Evolutionary conservation across 2,329 filamentous ascomycete species (phyloP).

Genomic region (Fusarium anguioides): DNA sequence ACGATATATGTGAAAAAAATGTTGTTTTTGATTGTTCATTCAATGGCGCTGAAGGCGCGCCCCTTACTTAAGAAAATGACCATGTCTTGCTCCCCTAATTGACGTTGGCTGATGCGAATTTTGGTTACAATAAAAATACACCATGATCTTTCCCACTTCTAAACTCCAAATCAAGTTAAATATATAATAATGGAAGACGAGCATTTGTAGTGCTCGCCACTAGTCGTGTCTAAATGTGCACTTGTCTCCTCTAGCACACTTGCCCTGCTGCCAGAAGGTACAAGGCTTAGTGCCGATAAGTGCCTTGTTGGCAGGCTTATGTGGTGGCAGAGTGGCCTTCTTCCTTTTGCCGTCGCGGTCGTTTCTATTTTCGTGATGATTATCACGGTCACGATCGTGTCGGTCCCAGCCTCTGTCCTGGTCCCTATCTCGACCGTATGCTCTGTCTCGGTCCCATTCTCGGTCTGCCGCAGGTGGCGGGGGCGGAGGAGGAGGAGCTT

Average conservation of each 20-base stretch:
- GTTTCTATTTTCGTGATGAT: slow-evolving; percentile 48
- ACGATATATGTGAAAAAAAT: slow-evolving; percentile 3
- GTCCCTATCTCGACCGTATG: slow-evolving; percentile 46
- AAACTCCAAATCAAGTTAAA: slow-evolving; percentile 21
- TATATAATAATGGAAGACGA: slow-evolving; percentile 6
- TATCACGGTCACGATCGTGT: slow-evolving; percentile 51
- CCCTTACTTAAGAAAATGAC: slow-evolving; percentile 10
- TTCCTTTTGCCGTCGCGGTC: slow-evolving; percentile 54
- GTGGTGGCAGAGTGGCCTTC: slow-evolving; percentile 54
- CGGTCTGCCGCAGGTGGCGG: slow-evolving; percentile 48
- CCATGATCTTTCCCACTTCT: slow-evolving; percentile 12
- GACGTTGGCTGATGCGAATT: slow-evolving; percentile 19
- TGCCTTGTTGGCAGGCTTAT: slow-evolving; percentile 63
- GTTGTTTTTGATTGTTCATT: slow-evolving; percentile 16
- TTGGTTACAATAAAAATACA: slow-evolving; percentile 45
- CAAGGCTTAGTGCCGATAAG: slow-evolving; percentile 75
- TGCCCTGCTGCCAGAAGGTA: slow-evolving; percentile 76
- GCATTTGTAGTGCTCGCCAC: slow-evolving; percentile 12
- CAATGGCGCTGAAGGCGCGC: slow-evolving; percentile 7
- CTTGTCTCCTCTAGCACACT: slow-evolving; percentile 77
- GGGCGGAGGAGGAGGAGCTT: slow-evolving; percentile 39
- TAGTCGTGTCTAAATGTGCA: slow-evolving; percentile 79
- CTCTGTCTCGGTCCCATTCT: slow-evolving; percentile 44
- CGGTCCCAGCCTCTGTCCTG: slow-evolving; percentile 42
- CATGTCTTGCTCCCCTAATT: not conserved